Evolutionary conservation across 2,329 filamentous ascomycete species (phyloP).

Genomic region (Neofusicoccum sp.): DNA sequence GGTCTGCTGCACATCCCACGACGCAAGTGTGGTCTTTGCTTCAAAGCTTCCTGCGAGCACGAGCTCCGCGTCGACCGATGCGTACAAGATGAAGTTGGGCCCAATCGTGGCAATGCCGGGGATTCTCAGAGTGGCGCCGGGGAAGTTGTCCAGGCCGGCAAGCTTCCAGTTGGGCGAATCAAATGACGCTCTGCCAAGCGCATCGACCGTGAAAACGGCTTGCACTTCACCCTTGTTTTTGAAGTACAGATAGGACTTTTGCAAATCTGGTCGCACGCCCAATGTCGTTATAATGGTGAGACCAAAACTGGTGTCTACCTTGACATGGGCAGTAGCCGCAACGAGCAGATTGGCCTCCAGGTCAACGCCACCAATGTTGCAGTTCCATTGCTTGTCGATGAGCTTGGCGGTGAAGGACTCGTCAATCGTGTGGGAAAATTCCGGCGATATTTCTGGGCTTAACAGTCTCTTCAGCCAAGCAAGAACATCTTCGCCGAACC

Average conservation of each 20-base stretch:
- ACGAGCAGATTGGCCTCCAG: not conserved
- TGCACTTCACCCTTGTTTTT: not conserved
- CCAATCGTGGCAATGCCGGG: not conserved
- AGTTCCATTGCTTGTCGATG: not conserved
- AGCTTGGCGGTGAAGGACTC: not conserved
- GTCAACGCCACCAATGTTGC: not conserved
- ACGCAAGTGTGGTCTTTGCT: not conserved
- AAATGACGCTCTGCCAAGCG: not conserved
- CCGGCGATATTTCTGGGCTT: too few relatives aligned
- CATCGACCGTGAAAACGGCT: not conserved
- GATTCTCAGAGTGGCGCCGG: not conserved
- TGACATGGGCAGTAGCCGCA: not conserved
- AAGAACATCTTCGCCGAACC: conserved; percentile 35
- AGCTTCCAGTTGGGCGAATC: not conserved
- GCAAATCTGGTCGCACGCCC: not conserved
- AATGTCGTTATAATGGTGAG: not conserved
- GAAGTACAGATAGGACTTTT: not conserved
- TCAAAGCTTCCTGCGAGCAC: not conserved
- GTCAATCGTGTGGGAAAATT: not conserved
- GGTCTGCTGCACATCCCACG: not conserved
- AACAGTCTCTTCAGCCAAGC: conserved; percentile 28
- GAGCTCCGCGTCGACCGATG: not conserved
- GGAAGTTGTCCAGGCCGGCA: not conserved
- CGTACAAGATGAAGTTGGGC: not conserved
- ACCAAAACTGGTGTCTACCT: not conserved